Evolutionary conservation across 2,329 filamentous ascomycete species (phyloP).

Genomic region (Teratosphaeria viscida): DNA sequence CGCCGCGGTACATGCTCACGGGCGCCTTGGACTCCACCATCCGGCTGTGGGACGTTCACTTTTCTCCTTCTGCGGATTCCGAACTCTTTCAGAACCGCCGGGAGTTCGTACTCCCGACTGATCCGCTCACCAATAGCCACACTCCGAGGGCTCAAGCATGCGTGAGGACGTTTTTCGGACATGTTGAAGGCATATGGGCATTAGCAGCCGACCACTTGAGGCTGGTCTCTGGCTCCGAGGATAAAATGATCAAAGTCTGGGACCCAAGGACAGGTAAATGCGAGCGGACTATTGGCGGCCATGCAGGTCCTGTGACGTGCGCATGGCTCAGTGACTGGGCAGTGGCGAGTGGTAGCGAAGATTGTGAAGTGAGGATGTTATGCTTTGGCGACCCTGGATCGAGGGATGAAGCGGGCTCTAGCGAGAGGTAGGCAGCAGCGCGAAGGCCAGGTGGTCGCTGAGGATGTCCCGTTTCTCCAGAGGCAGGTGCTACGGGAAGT

Average conservation of each 20-base stretch:
- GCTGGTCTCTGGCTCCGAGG: constrained; percentile 80
- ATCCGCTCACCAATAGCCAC: constrained; percentile 25
- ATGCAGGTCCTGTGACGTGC: constrained; percentile 84
- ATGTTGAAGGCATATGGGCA: constrained; percentile 93
- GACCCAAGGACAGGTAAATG: constrained; percentile 84
- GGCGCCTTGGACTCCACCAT: constrained; percentile 86
- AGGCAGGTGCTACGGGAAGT: too few species aligned
- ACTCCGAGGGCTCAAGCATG: constrained; percentile 43
- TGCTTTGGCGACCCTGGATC: constrained; percentile 18
- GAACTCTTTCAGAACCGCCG: not conserved
- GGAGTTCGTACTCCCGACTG: constrained; percentile 20
- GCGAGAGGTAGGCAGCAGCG: not conserved
- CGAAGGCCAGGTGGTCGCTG: not conserved
- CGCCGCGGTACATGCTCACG: constrained; percentile 85
- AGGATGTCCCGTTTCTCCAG: not conserved
- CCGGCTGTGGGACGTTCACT: constrained; percentile 73
- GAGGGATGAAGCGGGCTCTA: not conserved
- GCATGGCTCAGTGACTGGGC: constrained; percentile 81
- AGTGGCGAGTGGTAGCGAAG: constrained; percentile 86
- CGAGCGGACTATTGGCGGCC: constrained; percentile 84
- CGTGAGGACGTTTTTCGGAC: constrained; percentile 88
- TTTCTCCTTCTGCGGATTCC: constrained; percentile 2
- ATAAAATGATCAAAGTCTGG: constrained; percentile 94
- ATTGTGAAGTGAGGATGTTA: constrained; percentile 71
- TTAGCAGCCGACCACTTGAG: constrained; percentile 80